These are phyloP conservation scores for Bipolaris oryzae DNA, from an alignment of 2,329 filamentous ascomycete genomes.

Conservation along the genomic window DNA sequence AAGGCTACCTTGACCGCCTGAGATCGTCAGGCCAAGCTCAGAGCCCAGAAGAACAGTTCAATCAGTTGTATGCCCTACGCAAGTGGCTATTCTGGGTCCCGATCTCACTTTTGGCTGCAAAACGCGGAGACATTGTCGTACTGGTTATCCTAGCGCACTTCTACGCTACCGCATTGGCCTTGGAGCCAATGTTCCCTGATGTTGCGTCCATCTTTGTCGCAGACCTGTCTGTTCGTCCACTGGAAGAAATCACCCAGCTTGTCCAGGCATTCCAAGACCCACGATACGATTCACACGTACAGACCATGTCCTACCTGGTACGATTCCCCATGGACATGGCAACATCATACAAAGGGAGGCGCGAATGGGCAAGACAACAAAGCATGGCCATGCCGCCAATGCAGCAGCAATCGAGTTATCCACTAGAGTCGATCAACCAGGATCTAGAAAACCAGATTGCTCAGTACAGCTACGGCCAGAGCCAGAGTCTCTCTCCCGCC, in stretches of 20 bases:
- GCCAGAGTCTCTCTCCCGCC: constrained; percentile 56
- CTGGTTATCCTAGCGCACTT: constrained; percentile 88
- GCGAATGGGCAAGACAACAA: constrained; percentile 50
- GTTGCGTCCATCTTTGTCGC: constrained; percentile 82
- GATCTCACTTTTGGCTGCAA: constrained; percentile 78
- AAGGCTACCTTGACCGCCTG: constrained; percentile 55
- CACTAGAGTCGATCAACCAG: constrained; percentile 48
- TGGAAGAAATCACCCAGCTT: constrained; percentile 83
- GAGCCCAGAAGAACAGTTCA: constrained; percentile 80
- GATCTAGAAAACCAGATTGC: constrained; percentile 50
- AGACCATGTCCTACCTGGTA: constrained; percentile 54
- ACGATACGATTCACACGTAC: constrained; percentile 49
- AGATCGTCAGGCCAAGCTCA: constrained; percentile 50
- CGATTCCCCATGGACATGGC: constrained; percentile 54
- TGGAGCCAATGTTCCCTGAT: constrained; percentile 91
- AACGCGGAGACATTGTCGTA: constrained; percentile 75
- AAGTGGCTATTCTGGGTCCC: constrained; percentile 98
- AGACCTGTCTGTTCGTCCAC: constrained; percentile 72
- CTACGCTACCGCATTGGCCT: constrained; percentile 83
- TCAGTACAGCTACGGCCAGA: constrained; percentile 50
- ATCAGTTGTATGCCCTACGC: constrained; percentile 83
- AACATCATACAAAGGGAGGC: constrained; percentile 49
- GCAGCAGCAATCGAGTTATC: constrained; percentile 47
- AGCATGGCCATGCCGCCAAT: constrained; percentile 39
- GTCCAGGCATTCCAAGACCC: constrained; percentile 60